Percentiles rank a stretch among this genome's conserved stretches.
Conservation (phyloP, 2,329 filamentous ascomycete species). For the Fusarium siculi region DNA sequence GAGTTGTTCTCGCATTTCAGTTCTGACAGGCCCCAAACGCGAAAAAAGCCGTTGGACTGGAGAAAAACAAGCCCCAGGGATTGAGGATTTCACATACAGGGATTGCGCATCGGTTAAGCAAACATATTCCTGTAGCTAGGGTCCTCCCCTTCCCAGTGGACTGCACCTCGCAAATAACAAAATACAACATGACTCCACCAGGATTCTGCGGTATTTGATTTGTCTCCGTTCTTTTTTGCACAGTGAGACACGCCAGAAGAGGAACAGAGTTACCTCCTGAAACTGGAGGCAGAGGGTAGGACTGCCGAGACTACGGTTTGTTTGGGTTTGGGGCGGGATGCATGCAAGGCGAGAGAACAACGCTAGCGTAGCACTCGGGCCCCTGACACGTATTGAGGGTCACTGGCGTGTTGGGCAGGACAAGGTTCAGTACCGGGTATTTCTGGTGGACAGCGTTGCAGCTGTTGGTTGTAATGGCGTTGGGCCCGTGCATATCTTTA, state of each 20-base stretch:
- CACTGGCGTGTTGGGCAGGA: background rate
- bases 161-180: slow-evolving; percentile 2
- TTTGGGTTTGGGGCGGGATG: background rate
- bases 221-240: background rate
- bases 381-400: background rate
- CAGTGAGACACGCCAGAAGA: background rate
- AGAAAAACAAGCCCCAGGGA: background rate
- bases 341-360: slow-evolving; percentile 19
- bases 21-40: slow-evolving; percentile 3
- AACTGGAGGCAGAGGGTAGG: background rate
- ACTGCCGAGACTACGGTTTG: slow-evolving; percentile 8
- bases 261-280: background rate
- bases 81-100: background rate
- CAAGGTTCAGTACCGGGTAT: background rate
- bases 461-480: background rate
- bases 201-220: background rate
- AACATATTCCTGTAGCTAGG: slow-evolving; percentile 8
- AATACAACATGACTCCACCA: slow-evolving; percentile 15
- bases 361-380: slow-evolving; percentile 1
- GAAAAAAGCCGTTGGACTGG: slow-evolving; percentile 23
- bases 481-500: slow-evolving; percentile 1
- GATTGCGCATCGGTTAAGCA: background rate
- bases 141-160: background rate
- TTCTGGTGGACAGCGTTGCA: background rate
- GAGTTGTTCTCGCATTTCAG: slow-evolving; percentile 10